These are phyloP conservation scores for Amauroascus verrucosus DNA, from an alignment of 2,329 filamentous ascomycete species.

Conservation along the genomic window DNA sequence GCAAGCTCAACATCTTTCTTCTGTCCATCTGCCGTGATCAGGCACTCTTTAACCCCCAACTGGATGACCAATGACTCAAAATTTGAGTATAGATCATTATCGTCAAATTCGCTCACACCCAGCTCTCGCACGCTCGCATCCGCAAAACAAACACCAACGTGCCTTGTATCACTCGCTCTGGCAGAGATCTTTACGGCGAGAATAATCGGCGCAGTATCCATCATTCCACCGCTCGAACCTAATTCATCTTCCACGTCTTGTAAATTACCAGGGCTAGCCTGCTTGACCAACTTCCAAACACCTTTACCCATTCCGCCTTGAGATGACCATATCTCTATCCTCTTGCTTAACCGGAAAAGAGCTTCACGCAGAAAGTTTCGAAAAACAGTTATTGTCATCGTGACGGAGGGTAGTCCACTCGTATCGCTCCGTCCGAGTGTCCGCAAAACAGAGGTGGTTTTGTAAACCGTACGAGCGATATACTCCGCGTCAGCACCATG, in stretches of 20 bases:
- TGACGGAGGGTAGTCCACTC: constrained; percentile 83
- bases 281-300: constrained; percentile 83
- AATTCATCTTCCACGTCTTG: constrained; percentile 96
- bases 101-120: constrained; percentile 94
- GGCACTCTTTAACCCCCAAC: constrained; percentile 84
- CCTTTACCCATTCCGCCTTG: constrained; percentile 46
- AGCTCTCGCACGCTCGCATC: constrained; percentile 93
- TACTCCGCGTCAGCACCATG: constrained; percentile 40
- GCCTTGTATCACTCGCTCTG: constrained; percentile 74
- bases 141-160: constrained; percentile 90
- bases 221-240: constrained; percentile 52
- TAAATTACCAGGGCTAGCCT: constrained; percentile 88
- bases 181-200: constrained; percentile 85
- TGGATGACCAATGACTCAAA: constrained; percentile 95
- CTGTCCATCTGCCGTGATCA: constrained; percentile 66
- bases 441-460: constrained; percentile 89
- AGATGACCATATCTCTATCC: constrained; percentile 81
- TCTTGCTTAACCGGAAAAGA: constrained; percentile 80
- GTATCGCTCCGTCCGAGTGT: constrained; percentile 76
- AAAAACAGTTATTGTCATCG: constrained; percentile 89
- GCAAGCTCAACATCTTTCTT: constrained; percentile 80
- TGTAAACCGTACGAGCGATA: constrained; percentile 65
- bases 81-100: constrained; percentile 97
- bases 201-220: constrained; percentile 88
- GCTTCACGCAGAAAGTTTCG: constrained; percentile 91